Conservation (phyloP, 1,284 basidiomycete species). For the Gomphus bonarii region DNA sequence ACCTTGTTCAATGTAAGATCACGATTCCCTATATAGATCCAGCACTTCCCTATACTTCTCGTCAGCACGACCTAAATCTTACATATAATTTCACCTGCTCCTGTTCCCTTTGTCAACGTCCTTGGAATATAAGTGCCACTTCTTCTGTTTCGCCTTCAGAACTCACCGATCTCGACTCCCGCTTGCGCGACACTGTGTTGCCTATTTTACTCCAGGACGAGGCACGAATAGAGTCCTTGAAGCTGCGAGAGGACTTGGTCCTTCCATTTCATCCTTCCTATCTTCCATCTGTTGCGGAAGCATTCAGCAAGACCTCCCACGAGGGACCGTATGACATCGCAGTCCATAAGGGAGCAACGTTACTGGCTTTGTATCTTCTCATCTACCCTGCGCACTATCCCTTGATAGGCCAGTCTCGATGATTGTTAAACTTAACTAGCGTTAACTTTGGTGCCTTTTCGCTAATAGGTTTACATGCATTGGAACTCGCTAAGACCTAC, state of each 20-base stretch:
- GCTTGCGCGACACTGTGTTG: constrained; percentile 31
- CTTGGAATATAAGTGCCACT: constrained; percentile 13
- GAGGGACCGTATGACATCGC: constrained; percentile 45
- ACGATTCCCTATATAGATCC: constrained; percentile 68
- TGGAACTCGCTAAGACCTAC: constrained; percentile 61
- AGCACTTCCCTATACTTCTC: constrained; percentile 46
- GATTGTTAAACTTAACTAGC: not conserved
- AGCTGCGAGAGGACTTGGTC: constrained; percentile 30
- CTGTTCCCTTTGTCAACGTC: constrained; percentile 25
- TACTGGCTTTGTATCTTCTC: constrained; percentile 53
- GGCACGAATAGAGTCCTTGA: not conserved
- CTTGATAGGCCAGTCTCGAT: constrained; percentile 49
- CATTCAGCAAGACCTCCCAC: constrained; percentile 56
- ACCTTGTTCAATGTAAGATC: constrained; percentile 32
- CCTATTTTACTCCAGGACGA: constrained; percentile 4
- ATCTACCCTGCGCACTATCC: constrained; percentile 67
- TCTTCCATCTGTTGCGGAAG: constrained; percentile 46
- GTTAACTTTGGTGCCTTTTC: not conserved
- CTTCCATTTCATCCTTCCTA: constrained; percentile 45
- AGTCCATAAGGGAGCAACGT: constrained; percentile 39
- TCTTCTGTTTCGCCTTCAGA: constrained; percentile 21
- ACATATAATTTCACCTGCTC: constrained; percentile 61
- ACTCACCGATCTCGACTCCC: constrained; percentile 21
- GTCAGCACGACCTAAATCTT: constrained; percentile 43
- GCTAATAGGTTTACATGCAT: constrained; percentile 53